Base-by-base conservation (phyloP, 192 early-diverging fungal genomes). In the Jimgerdemannia lactiflua region DNA sequence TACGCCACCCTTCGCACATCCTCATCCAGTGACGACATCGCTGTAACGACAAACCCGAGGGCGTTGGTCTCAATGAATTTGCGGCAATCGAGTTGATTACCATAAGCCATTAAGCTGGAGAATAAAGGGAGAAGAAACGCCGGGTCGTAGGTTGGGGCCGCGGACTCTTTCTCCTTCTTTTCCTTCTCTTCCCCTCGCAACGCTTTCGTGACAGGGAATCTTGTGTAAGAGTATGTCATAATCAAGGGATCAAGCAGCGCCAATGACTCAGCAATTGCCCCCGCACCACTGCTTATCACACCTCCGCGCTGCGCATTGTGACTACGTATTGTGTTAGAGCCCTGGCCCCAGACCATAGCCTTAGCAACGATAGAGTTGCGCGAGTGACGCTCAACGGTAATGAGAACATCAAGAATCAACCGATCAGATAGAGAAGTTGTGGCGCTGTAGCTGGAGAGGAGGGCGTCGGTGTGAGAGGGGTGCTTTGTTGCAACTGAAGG, bases 41-140 rank as follows among this genome's bases (percentile, higher is more conserved):
- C 83, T 67, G 90, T 85, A n/a, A 95, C 74, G 6, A 88, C 81
- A 64, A 94, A 76, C 3, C 93, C 94, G 1, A 96, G 71, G 17
- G 85, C 84, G 77, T 95, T 93, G 39, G 75, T 78, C 77, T 95
- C 93, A 42, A 95, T 81, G 49, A 94, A 80, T 3, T 79, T 81
- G 40, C 90, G 85, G 54, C 84, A 75, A 65, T 95, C 93, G 4
- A 94, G 20, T 41, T 75, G 69, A 3, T 82, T 80, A 19, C 87
- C 86, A 39, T 80, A 80, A 4, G 77, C 40, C 67, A 93, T 77
- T 64, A 84, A 74, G 11, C 78, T 86, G 2, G 89, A 89, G 76
- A 93, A 86, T 11, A 94, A 81, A 20, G 94, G 92, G 39, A 95
- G 78, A 75, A 94, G 85, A 78, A 93, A 95, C 6, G 81, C 75